Conservation (phyloP, 805 yeast species). For the Hanseniaspora taiwanica region DNA sequence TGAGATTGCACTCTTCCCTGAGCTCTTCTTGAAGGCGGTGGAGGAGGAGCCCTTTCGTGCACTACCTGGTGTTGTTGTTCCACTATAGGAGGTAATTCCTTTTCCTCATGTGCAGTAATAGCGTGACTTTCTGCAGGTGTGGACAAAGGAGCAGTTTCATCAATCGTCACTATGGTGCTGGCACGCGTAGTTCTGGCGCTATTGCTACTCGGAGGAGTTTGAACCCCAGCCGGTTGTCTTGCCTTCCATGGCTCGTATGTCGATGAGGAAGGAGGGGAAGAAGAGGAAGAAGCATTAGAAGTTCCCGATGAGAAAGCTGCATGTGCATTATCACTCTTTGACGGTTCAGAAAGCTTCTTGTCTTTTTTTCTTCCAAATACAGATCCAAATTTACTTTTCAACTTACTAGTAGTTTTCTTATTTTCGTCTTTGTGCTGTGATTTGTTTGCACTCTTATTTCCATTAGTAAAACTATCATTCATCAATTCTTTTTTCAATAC, state of each 20-base stretch:
- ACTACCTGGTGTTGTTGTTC: not conserved
- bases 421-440: too few species aligned
- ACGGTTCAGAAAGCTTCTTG: too few species aligned
- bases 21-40: constrained; percentile 15
- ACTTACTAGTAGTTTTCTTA: constrained; percentile 17
- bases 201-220: too few species aligned
- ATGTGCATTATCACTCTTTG: too few species aligned
- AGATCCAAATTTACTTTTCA: constrained; percentile 65
- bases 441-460: too few species aligned
- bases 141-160: constrained; percentile 3
- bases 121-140: not conserved
- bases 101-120: not conserved
- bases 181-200: not conserved
- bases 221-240: too few species aligned
- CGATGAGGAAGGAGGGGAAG: not conserved
- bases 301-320: constrained; percentile 2
- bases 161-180: constrained; percentile 1
- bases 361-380: constrained; percentile 54
- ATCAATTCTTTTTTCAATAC: constrained; percentile 20
- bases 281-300: constrained; percentile 2
- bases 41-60: not conserved
- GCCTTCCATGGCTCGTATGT: not conserved
- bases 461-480: constrained; percentile 20
- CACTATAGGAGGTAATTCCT: not conserved
- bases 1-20: constrained; percentile 4